Base-by-base conservation (phyloP, 306 rosid genomes). In the Pterocarpus santalinus region DNA sequence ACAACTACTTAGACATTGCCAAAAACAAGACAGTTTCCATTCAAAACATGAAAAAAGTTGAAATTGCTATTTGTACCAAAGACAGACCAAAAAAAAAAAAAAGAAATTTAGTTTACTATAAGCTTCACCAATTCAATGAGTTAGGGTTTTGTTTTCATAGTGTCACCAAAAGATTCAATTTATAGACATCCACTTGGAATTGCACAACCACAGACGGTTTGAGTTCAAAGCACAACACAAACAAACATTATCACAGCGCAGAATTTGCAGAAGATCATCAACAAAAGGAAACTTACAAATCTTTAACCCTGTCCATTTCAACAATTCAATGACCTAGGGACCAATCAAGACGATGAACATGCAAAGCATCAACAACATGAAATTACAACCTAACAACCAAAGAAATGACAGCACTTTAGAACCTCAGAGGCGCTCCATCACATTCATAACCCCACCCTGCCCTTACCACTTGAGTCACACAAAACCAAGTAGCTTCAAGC, bases 301-400 rank as follows among this genome's bases (percentile, higher is more conserved):
- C 55, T 56, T 30, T 34, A 77, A 49, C 56, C 61, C 61, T 55
- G 57, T 56, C 68, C 34, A 46, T 56, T 75, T 73, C 82, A 79
- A 79, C 53, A 76, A 82, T 58, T 71, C 61, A 65, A 70, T 41
- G 43, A 5, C 5, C 46, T 67, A 62, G 76, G 67, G 58, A 69
- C 49, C 81, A 39, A 67, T 82, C 46, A 86, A 74, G 36, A 52
- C 34, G 64, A 38, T 65, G 55, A 63, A 10, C 75, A 68, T 22
- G 60, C 66, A 78, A 78, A 78, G 51, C 79, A 68, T 34, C 79
- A 69, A 74, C 22, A 52, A 51, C 72, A 81, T 43, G 74, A 60
- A 82, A 62, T 16, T 73, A 69, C 67, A 82, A 52, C 58, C 58
- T 75, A 80, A n/a, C 75, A 83, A 80, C 75, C 83, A 80, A 72